Percentiles rank a stretch among this genome's conserved stretches.
phyloP scores from a whole-genome alignment of 441 rosid species.

The Jatropha podagrica region DNA sequence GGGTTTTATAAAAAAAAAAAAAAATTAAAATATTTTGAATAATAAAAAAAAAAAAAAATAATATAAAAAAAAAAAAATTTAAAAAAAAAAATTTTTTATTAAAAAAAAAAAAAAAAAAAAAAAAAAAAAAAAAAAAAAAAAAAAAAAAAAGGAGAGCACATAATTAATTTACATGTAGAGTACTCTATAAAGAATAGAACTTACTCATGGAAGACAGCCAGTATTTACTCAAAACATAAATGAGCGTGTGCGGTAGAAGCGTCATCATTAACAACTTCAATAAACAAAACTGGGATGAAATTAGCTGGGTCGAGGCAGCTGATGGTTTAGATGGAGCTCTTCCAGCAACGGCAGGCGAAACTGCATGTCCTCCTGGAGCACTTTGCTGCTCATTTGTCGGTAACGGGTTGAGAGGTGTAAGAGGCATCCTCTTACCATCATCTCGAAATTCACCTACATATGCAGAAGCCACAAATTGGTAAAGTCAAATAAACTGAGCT shows the following conservation, averaged over 20 bases:
- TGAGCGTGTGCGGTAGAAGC: constrained; percentile 25
- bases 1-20: too few relatives aligned
- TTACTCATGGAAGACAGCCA: background rate
- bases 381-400: constrained; percentile 72
- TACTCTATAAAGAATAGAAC: background rate
- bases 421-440: constrained; percentile 37
- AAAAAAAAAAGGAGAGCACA: background rate
- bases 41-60: too few relatives aligned
- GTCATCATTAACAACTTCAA: constrained; percentile 27
- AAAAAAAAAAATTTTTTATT: too few relatives aligned
- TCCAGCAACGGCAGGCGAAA: constrained; percentile 76
- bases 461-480: background rate
- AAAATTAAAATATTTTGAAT: too few relatives aligned
- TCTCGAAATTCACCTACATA: constrained; percentile 53
- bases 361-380: constrained; percentile 47
- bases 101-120: too few relatives aligned
- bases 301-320: constrained; percentile 31
- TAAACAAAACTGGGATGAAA: constrained; percentile 20
- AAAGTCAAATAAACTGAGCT: background rate
- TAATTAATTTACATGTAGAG: constrained; percentile 33
- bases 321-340: constrained; percentile 64
- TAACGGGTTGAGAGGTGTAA: constrained; percentile 44
- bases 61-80: too few relatives aligned
- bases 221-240: constrained; percentile 22
- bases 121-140: too few relatives aligned